Evolutionary conservation across 257 asterid genomes (phyloP), one percentile per base, ranked within the genome.

Genomic region (Fraxinus americana): DNA sequence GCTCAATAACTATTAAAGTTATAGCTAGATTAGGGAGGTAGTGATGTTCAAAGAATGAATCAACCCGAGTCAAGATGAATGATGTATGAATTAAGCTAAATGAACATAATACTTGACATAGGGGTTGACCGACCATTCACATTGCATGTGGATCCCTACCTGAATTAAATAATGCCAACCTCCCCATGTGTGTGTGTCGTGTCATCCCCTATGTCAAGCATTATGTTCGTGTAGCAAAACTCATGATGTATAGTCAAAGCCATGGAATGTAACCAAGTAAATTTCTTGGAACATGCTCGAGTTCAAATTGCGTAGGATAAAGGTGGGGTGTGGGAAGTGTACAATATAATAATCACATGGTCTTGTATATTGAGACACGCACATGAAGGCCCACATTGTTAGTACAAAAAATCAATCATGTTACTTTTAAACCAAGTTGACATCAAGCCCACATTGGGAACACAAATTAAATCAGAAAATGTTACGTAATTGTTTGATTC

Each of bases 381-480:
- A 85, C 90, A 89, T 80, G 83, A 84, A 80, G 94, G 88, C 82
- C 92, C 96, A 89, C 88, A 67, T 75, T 85, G 85, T 80, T 84
- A 74, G 89, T 83, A 86, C 89, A 78, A 83, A 63, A 63, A 77
- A 76, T 80, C 85, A 82, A 85, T 78, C 85, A 81, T 76, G 52
- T 79, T 77, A 71, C 82, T 69, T 81, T 75, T 79, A 11, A 79
- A 78, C 84, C 89, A 82, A 82, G 71, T 86, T 75, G 87, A 79
- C 79, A 83, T 84, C 66, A 74, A 81, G 54, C 70, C 84, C 83
- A 75, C 81, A 35, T 82, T 72, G 70, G 75, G 67, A 72, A 77
- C 83, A 78, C 16, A 17, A 10, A 9, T 23, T 27, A 4, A 9
- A 65, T 35, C 39, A 43, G 2, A 43, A 43, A 43, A 11, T 2